Evolutionary conservation across 1,284 basidiomycete genomes (phyloP).

Genomic region (Heterobasidion occidentale): DNA sequence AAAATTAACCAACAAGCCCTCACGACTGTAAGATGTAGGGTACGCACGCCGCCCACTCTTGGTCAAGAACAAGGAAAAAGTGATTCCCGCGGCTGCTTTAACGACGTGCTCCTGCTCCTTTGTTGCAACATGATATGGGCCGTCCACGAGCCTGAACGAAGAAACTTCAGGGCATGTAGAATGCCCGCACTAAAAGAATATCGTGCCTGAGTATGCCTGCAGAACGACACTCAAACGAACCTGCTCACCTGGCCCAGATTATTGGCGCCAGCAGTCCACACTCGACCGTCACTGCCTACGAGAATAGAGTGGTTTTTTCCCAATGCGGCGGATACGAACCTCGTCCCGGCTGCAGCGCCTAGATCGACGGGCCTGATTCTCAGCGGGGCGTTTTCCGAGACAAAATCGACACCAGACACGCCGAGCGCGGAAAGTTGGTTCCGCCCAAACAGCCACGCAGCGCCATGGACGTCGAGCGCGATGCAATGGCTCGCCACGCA

Average conservation of each 20-base stretch:
- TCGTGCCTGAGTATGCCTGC: neutral
- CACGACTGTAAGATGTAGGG: neutral
- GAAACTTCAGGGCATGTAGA: constrained; percentile 53
- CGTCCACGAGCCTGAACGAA: constrained; percentile 57
- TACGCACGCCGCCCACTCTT: constrained; percentile 64
- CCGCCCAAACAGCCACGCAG: constrained; percentile 83
- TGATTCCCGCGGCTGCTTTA: constrained; percentile 74
- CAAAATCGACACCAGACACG: constrained; percentile 39
- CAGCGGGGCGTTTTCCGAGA: constrained; percentile 69
- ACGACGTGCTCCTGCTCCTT: constrained; percentile 63
- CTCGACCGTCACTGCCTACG: constrained; percentile 72
- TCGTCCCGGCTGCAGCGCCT: constrained; percentile 52
- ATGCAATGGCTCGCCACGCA: constrained; percentile 72
- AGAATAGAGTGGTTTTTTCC: constrained; percentile 80
- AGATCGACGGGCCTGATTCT: constrained; percentile 53
- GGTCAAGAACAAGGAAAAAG: constrained; percentile 79
- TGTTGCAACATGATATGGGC: constrained; percentile 41
- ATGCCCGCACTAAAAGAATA: constrained; percentile 58
- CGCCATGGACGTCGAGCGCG: constrained; percentile 66
- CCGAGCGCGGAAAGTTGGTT: constrained; percentile 61
- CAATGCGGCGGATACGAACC: constrained; percentile 76
- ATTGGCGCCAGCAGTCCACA: constrained; percentile 85
- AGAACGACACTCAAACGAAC: neutral
- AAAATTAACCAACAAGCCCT: too few species aligned
- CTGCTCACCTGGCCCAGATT: constrained; percentile 67